These are phyloP conservation scores for Chaetomiaceae sp. DNA, from an alignment of 2,329 filamentous ascomycete genomes.

Conservation along the genomic window DNA sequence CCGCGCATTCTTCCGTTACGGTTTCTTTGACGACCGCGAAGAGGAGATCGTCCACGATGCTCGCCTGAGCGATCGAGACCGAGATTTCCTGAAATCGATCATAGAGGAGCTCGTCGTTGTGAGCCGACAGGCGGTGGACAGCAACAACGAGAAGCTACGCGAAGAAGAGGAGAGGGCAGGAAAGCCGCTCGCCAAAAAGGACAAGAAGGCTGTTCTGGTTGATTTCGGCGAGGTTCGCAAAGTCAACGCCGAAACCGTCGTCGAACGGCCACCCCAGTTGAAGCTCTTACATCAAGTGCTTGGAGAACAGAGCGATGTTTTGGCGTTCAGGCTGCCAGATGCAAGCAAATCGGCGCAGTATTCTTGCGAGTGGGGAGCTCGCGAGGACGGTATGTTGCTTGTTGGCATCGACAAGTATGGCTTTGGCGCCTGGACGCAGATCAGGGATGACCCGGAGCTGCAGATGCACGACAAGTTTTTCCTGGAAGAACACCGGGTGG, in stretches of 20 bases:
- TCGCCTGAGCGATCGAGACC: slow-evolving; percentile 75
- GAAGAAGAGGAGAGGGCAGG: slow-evolving; percentile 78
- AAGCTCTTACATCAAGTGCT: slow-evolving; percentile 75
- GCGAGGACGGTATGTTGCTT: slow-evolving; percentile 95
- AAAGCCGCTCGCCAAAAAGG: slow-evolving; percentile 88
- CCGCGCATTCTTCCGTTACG: slow-evolving; percentile 84
- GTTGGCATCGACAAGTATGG: slow-evolving; percentile 90
- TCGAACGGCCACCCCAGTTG: slow-evolving; percentile 87
- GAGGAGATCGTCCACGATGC: slow-evolving; percentile 87
- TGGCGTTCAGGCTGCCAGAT: slow-evolving; percentile 80
- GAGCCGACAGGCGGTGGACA: slow-evolving; percentile 56
- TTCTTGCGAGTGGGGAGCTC: slow-evolving; percentile 83
- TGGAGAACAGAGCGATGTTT: slow-evolving; percentile 62
- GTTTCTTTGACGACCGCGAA: slow-evolving; percentile 80
- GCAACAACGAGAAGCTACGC: slow-evolving; percentile 67
- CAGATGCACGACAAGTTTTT: slow-evolving; percentile 89
- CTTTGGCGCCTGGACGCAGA: slow-evolving; percentile 92
- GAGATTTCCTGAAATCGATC: slow-evolving; percentile 70
- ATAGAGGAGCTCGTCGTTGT: slow-evolving; percentile 67
- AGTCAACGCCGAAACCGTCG: slow-evolving; percentile 90
- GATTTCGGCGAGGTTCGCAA: slow-evolving; percentile 92
- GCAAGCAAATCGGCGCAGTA: slow-evolving; percentile 91
- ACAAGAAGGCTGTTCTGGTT: slow-evolving; percentile 94
- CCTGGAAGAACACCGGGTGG: slow-evolving; percentile 94
- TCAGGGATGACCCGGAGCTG: slow-evolving; percentile 85